Evolutionary conservation across 164 flowering plant species (phyloP).

Genomic region (Macadamia tetraphylla): DNA sequence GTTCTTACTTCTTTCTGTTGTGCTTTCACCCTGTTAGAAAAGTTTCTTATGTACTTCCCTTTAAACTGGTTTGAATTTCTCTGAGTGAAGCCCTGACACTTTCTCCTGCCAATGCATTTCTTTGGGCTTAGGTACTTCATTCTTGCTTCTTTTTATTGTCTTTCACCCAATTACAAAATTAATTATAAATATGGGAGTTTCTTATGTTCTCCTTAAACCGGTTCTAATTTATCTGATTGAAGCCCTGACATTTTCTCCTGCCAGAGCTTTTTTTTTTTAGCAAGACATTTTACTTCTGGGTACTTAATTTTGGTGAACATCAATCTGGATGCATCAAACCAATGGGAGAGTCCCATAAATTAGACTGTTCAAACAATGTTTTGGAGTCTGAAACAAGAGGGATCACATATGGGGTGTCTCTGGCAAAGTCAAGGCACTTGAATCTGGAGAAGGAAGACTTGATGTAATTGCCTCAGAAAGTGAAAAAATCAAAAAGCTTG

Average conservation of each 20-base stretch:
- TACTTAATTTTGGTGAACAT: constrained; percentile 6
- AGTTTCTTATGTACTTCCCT: not conserved
- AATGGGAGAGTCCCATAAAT: not conserved
- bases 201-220: not conserved
- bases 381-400: constrained; percentile 11
- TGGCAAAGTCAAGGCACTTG: constrained; percentile 5
- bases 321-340: constrained; percentile 5
- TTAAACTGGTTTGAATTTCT: not conserved
- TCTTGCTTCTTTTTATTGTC: constrained; percentile 4
- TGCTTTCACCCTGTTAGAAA: not conserved
- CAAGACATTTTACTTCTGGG: constrained; percentile 9
- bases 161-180: not conserved
- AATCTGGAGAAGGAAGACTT: constrained; percentile 13
- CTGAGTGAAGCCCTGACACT: not conserved
- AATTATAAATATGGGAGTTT: not conserved
- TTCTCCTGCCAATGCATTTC: not conserved
- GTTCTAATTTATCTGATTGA: not conserved
- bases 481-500: constrained; percentile 11
- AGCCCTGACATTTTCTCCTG: not conserved
- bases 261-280: not conserved
- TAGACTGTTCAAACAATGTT: not conserved
- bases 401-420: constrained; percentile 4
- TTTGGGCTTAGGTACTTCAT: constrained; percentile 33
- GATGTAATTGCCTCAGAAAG: constrained; percentile 4
- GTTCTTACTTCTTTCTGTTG: constrained; percentile 2